Evolutionary conservation across 371 early-diverging fungal genomes (phyloP), one percentile per base, ranked within the genome.

Genomic region (Actinomortierella ambigua): DNA sequence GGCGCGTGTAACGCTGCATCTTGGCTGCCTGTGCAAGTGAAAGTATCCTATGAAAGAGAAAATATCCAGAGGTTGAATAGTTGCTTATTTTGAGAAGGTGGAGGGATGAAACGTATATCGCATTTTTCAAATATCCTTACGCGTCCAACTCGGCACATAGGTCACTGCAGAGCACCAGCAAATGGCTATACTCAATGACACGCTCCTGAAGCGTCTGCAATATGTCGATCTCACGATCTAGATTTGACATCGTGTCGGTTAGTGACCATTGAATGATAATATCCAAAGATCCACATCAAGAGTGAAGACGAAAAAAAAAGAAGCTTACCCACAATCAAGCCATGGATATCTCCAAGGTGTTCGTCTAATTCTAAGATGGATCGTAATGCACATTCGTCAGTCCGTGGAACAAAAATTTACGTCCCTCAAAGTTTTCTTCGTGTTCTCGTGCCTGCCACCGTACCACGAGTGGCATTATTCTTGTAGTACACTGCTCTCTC

Each of bases 181-280:
- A 15, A 0, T 53, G 34, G 15, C 65, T 52, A 56, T 84, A 76
- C 20, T 65, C 69, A 11, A 85, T 55, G 1, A 89, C 64, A 3
- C 77, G 64, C 29, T 86, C 88, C 41, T 86, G 84, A 3, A 93
- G 73, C 1, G 61, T 55, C 29, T 92, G 92, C 18, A 91, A 57
- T 7, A 92, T 82, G 60, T 90, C 92, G 39, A 90, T 89, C 70
- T 92, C 92, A 59, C 83, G 79, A 59, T 92, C 93, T 77, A 48
- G 41, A 22, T 34, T 34, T 34, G 4, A 11, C 34, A 26, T 20
- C 27, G 18, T 17, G 9, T 2, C 24, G 24, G 6, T 6, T 47
- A 14, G 3, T 26, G 20, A 4, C 3, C 13, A 26, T 48, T 42
- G 17, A 15, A 8, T 8, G 9, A 9, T 8, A 15, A 15, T 41